phyloP scores from a whole-genome alignment of 805 yeast species.

The Saturnispora sekii region DNA sequence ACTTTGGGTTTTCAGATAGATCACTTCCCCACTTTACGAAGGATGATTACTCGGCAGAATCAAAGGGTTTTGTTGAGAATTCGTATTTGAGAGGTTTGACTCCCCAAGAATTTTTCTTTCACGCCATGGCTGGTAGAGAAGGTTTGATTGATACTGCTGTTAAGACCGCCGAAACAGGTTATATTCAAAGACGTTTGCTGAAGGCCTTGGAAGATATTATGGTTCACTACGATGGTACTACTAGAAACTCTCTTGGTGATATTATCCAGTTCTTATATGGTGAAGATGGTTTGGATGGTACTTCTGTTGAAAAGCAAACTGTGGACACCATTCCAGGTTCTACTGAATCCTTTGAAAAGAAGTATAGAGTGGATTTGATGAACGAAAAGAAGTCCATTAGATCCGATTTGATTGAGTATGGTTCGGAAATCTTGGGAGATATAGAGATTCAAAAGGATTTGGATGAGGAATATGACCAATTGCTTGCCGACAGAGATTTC shows the following conservation, averaged over 20 bases:
- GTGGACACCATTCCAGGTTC: slow-evolving; percentile 94
- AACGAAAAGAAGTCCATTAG: slow-evolving; percentile 49
- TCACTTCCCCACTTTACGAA: slow-evolving; percentile 96
- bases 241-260: slow-evolving; percentile 95
- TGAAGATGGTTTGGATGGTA: slow-evolving; percentile 98
- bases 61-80: slow-evolving; percentile 96
- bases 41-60: slow-evolving; percentile 97
- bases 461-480: slow-evolving; percentile 78
- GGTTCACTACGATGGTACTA: slow-evolving; percentile 92
- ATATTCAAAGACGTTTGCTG: slow-evolving; percentile 94
- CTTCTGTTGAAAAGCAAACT: slow-evolving; percentile 94
- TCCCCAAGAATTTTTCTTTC: slow-evolving; percentile 98
- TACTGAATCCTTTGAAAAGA: slow-evolving; percentile 67
- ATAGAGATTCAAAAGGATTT: slow-evolving; percentile 68
- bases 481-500: slow-evolving; percentile 65
- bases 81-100: slow-evolving; percentile 95
- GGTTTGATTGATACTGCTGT: slow-evolving; percentile 99
- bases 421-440: slow-evolving; percentile 85
- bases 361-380: slow-evolving; percentile 82
- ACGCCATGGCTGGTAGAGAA: slow-evolving; percentile 99
- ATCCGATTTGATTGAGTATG: slow-evolving; percentile 75
- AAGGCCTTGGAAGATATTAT: slow-evolving; percentile 97
- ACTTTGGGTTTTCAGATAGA: slow-evolving; percentile 94
- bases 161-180: slow-evolving; percentile 98
- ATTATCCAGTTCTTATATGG: slow-evolving; percentile 94